Base-by-base conservation (phyloP, 2,329 filamentous ascomycete species). In the Talaromyces sp. region DNA sequence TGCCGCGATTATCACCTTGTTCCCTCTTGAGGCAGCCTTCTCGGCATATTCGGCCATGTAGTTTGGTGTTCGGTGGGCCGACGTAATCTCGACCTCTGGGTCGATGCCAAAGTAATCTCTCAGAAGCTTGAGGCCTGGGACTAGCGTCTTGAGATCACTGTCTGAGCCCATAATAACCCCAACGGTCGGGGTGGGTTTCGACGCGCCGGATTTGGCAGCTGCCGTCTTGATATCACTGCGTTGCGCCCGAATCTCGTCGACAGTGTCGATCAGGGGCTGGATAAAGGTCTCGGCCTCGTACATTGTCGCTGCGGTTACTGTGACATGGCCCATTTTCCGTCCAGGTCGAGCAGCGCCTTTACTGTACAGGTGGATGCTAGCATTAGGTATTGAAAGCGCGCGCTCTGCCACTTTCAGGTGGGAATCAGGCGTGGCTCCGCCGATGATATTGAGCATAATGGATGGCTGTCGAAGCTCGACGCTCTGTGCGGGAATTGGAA, bases 271-370 rank as follows among this genome's bases (percentile, higher is more conserved):
- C 24, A 97, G 82, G 2, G 86, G 86, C 56, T 89, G 85, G 41
- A 89, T 84, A 14, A 87, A 82, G 17, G 82, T 79, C 71, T 89
- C 85, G n/a, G 89, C 86, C 67, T 87, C 82, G 41, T 83, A 78
- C 70, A 93, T 86, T 0, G 84, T 86, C 13, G 84, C 80, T 1
- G 86, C 87, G 1, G 90, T 89, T 41, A 96, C 78, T 0, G 93
- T 98, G 66, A 99, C 86, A 74, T 99, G 95, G 11, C 93, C 93
- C 79, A 98, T 98, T 76, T 98, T 99, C 52, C 95, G 88, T 35
- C 91, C 89, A 4, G 90, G 91, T 68, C 92, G 90, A 27, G 92
- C 89, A 53, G 85, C 86, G 11, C 84, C 85, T 77, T 98, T 98
- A 69, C 93, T 93, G 77, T 99, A 99, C 53, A 97, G 85, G 70